Base-by-base conservation (phyloP, 2,329 filamentous ascomycete species). In the Canariomyces notabilis region DNA sequence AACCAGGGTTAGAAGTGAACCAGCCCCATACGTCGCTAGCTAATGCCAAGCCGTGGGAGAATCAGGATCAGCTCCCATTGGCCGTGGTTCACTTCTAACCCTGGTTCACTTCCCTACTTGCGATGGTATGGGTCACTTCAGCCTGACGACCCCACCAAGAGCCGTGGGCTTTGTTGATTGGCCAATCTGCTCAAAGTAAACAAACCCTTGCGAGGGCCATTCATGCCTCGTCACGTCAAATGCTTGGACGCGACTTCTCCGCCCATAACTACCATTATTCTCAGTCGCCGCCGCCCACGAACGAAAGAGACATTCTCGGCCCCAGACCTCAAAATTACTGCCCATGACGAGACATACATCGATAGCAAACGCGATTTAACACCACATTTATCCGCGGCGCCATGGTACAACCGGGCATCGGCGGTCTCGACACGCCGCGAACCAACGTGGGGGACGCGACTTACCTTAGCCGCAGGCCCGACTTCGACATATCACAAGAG, bases 391-490 rank as follows among this genome's bases (percentile, higher is more conserved):
- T 22, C 15, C 32, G 36, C 37, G 44, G 42, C 65, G 71, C 60
- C 57, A 87, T 87, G 83, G 78, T 76, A 49, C 76, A 78, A 54
- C 77, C 79, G 33, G 83, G 82, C 61, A 76, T 74, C 58, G 75
- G 69, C 64, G 76, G 75, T 61, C 77, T 95, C 68, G 86, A 93
- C 68, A 94, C 90, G 58, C 91, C 91, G 60, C 84, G 85, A 64
- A 95, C 89, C 51, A 86, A 89, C 61, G 67, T 83, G 56, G 89
- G 85, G 61, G 89, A 96, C 76, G 82, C 82, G 67, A 95, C 89
- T 56, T 91, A 84, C 66, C 74, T 94, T 52, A 80, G 70, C 65
- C 73, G 81, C 67, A 68, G 77, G 68, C 70, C 82, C 58, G 83
- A 89, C 61, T 82, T 94, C 61, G 89, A 94, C 59, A 82, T 91